Conservation (phyloP, 768 basidiomycete species). For the Lentinula sp. region DNA sequence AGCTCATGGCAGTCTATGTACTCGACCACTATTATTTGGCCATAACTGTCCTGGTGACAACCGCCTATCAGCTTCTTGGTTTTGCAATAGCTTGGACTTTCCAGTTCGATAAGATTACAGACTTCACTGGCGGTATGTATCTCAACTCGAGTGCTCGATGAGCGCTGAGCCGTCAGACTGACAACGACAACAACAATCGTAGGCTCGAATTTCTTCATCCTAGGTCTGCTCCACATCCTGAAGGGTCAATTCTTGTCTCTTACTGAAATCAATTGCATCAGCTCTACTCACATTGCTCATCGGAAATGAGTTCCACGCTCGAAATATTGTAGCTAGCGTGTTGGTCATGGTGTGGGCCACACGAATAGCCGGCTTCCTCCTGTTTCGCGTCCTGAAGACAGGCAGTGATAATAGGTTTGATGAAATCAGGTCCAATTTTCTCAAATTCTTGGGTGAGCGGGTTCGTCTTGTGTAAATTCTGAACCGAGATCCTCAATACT, state of each 20-base stretch:
- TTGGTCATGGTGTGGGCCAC: constrained; percentile 66
- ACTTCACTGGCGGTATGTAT: constrained; percentile 50
- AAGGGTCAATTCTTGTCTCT: neutral
- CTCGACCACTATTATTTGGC: constrained; percentile 30
- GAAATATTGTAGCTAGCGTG: constrained; percentile 51
- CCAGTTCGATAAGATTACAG: constrained; percentile 71
- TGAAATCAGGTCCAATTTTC: constrained; percentile 57
- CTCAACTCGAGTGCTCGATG: neutral
- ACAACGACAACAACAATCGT: constrained; percentile 1
- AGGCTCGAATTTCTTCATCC: constrained; percentile 64
- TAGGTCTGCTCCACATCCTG: constrained; percentile 30
- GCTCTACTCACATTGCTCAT: constrained; percentile 56
- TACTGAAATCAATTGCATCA: constrained; percentile 14
- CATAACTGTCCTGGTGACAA: constrained; percentile 30
- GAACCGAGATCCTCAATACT: neutral
- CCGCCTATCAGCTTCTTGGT: constrained; percentile 49
- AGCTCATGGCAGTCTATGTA: constrained; percentile 18
- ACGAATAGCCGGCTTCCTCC: constrained; percentile 55
- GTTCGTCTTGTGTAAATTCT: neutral
- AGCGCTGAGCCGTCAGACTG: no score
- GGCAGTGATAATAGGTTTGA: constrained; percentile 66
- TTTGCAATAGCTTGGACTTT: constrained; percentile 65
- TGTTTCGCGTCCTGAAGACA: constrained; percentile 64
- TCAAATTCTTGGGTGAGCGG: constrained; percentile 50
- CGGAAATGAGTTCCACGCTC: constrained; percentile 54